Evolutionary conservation across 73 alveolate species (phyloP), one percentile per base, ranked within the genome.

Genomic region (Breviolum minutum): DNA sequence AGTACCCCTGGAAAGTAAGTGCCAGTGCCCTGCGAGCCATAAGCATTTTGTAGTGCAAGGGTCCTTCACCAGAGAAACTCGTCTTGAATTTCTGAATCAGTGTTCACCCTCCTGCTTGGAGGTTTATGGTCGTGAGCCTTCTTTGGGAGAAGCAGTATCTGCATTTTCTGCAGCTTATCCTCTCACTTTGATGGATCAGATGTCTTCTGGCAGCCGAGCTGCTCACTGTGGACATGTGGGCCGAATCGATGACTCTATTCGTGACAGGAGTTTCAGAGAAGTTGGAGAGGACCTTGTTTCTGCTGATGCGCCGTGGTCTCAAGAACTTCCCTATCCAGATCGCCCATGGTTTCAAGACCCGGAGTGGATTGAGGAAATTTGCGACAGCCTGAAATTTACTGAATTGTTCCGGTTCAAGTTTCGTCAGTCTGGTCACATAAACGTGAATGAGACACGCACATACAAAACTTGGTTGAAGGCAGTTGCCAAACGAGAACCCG

Each of bases 401-500:
- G 94, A 85, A 77, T 0, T 63, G 61, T 60, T 85, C 40, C 29
- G 94, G 16, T 85, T 24, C 64, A 62, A 13, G 0, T 85, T 85
- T 29, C 8, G 13, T 6, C 13, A 27, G 7, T 19, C 80, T 0
- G 69, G 69, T 16, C 85, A 20, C 27, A 91, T 91, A 27, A 89
- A 89, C 11, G 24, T 27, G 6, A 40, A 16, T 26, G 97, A 91
- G 22, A 8, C 73, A 20, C 68, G 97, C 2, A 77, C 64, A 9
- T 74, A 27, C 77, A 91, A 91, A 10, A 91, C 86, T 13, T 91
- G 97, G 87, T 0, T 91, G 62, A 91, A 91, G 88, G 60, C 14
- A 22, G 24, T 54, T 14, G 64, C 89, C 0, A n/a, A 30, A 22
- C 20, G 22, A 62, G n/a, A 26, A 9, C 88, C 87, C 0, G 27